phyloP scores from a whole-genome alignment of 352 stramenopile genomes.

The Phytopythium ostracodes region DNA sequence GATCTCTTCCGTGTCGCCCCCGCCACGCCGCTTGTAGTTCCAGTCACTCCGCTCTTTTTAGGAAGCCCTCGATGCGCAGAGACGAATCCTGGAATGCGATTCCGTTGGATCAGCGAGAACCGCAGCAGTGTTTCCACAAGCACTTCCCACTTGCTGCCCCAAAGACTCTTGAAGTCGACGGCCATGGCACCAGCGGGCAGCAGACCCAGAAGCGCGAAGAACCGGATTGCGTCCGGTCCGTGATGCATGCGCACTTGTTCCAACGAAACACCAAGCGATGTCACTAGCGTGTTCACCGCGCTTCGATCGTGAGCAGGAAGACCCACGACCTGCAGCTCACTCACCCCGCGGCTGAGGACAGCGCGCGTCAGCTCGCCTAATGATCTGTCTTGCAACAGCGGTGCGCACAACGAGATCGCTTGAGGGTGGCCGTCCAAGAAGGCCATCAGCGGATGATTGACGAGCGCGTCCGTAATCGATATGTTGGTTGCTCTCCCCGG shows the following conservation, averaged over 20 bases:
- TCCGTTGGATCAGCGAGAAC: slow-evolving; percentile 75
- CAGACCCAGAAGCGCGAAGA: slow-evolving; percentile 69
- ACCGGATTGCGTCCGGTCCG: slow-evolving; percentile 61
- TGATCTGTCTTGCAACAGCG: slow-evolving; percentile 69
- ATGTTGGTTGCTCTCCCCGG: slow-evolving; percentile 17
- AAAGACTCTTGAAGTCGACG: slow-evolving; percentile 74
- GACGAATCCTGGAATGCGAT: slow-evolving; percentile 62
- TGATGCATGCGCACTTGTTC: slow-evolving; percentile 71
- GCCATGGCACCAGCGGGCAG: slow-evolving; percentile 70
- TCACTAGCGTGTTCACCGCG: slow-evolving; percentile 72
- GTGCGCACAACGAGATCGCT: slow-evolving; percentile 73
- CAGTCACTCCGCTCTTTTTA: slow-evolving; percentile 32
- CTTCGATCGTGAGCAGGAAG: slow-evolving; percentile 62
- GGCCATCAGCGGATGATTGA: slow-evolving; percentile 68
- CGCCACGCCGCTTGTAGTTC: slow-evolving; percentile 9
- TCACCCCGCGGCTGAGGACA: slow-evolving; percentile 65
- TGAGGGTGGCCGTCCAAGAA: slow-evolving; percentile 80
- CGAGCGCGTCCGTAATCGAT: slow-evolving; percentile 57
- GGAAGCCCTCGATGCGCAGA: slow-evolving; percentile 52
- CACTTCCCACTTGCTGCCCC: slow-evolving; percentile 57
- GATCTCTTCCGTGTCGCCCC: not conserved
- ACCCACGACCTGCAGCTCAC: slow-evolving; percentile 61
- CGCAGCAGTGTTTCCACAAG: slow-evolving; percentile 63
- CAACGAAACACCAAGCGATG: slow-evolving; percentile 67
- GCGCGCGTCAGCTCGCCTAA: slow-evolving; percentile 68